Evolutionary conservation across 2,329 filamentous ascomycete genomes (phyloP).

Genomic region (Talaromyces amestolkiae): DNA sequence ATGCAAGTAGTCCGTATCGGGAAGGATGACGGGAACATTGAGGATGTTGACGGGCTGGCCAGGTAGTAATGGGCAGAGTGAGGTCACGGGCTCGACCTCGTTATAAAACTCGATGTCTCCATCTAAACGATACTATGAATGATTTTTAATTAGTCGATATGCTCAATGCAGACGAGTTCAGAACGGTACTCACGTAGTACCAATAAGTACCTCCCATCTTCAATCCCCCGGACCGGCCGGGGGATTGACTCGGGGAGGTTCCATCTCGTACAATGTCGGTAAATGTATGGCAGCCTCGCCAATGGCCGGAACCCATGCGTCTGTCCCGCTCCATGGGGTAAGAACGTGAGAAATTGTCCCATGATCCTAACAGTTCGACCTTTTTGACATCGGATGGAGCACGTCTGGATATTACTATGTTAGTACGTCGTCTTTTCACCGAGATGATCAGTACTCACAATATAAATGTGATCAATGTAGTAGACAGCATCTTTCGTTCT

Average conservation of each 20-base stretch:
- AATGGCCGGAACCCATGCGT: constrained; percentile 70
- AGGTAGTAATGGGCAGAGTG: constrained; percentile 77
- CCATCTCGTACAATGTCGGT: constrained; percentile 82
- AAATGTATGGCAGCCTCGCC: constrained; percentile 85
- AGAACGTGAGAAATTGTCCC: constrained; percentile 83
- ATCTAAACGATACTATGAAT: constrained; percentile 73
- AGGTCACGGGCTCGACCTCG: constrained; percentile 68
- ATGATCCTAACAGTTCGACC: constrained; percentile 83
- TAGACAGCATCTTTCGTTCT: constrained; percentile 19
- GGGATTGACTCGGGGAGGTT: constrained; percentile 50
- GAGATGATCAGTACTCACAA: constrained; percentile 20
- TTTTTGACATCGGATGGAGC: constrained; percentile 49
- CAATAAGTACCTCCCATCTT: constrained; percentile 94
- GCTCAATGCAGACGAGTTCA: not conserved
- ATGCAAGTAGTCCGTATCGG: constrained; percentile 43
- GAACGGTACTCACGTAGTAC: constrained; percentile 72
- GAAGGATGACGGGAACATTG: constrained; percentile 70
- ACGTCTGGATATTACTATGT: constrained; percentile 24
- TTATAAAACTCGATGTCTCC: constrained; percentile 75
- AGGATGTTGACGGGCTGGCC: constrained; percentile 85
- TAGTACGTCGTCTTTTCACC: not conserved
- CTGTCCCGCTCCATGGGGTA: constrained; percentile 80
- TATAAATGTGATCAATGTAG: constrained; percentile 22
- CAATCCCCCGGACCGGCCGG: constrained; percentile 70
- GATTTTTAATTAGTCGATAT: not conserved